A percentile compares a stretch with the other conserved stretches of the same genome.
Conservation (phyloP, 1,284 basidiomycete species). For the Apiotrichum laibachii region DNA sequence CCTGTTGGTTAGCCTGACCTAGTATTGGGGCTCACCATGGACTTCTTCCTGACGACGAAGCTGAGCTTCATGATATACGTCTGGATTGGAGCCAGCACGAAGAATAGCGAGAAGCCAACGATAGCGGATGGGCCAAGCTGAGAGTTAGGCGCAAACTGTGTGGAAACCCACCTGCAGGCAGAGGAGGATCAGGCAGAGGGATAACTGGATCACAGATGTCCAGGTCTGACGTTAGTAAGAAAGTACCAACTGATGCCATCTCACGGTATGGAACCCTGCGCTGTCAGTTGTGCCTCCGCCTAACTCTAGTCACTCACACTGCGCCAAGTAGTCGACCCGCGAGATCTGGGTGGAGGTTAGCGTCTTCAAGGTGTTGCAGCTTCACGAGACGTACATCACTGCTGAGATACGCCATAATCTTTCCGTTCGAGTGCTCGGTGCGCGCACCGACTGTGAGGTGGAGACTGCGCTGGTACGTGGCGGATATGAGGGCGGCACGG, state of each 20-base stretch:
- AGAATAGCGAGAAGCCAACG: constrained; percentile 71
- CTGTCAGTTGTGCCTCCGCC: constrained; percentile 1
- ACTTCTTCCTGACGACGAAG: constrained; percentile 61
- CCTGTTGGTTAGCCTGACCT: constrained; percentile 38
- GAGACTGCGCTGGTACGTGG: constrained; percentile 71
- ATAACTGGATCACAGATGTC: constrained; percentile 67
- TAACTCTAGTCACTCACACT: constrained; percentile 22
- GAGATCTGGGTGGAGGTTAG: constrained; percentile 27
- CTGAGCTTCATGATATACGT: constrained; percentile 67
- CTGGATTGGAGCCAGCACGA: constrained; percentile 67
- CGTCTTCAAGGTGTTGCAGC: not conserved
- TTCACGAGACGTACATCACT: constrained; percentile 58
- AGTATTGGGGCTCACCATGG: constrained; percentile 50
- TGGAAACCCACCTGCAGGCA: not conserved
- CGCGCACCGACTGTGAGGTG: constrained; percentile 66
- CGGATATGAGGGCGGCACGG: constrained; percentile 68
- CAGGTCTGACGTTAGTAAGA: constrained; percentile 48
- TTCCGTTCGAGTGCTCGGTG: constrained; percentile 62
- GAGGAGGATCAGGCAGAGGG: constrained; percentile 56
- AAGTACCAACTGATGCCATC: constrained; percentile 1
- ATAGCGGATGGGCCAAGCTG: constrained; percentile 72
- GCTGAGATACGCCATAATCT: constrained; percentile 70
- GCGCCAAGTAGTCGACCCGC: constrained; percentile 46
- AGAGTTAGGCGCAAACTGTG: not conserved
- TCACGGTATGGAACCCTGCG: constrained; percentile 58